Evolutionary conservation across 305 asterid genomes (phyloP).

Genomic region (Rubia occidens): DNA sequence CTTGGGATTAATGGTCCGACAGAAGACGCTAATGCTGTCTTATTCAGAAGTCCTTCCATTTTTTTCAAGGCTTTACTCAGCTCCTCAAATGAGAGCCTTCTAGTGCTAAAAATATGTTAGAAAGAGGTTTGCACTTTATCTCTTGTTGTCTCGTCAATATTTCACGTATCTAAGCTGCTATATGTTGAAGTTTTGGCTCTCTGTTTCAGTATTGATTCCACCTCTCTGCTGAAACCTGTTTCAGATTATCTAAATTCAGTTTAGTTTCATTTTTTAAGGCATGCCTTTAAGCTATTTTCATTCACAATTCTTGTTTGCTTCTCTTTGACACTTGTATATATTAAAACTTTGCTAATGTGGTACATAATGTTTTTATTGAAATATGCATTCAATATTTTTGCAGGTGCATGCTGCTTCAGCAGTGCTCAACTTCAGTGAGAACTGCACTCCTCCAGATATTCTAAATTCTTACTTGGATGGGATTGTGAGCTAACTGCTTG

Average conservation of each 20-base stretch:
- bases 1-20: slow-evolving; percentile 49
- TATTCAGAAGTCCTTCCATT: slow-evolving; percentile 57
- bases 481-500: slow-evolving; percentile 76
- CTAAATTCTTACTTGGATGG: slow-evolving; percentile 88
- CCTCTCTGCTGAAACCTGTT: neutral
- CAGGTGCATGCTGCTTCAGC: slow-evolving; percentile 99
- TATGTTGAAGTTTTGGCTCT: neutral
- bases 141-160: slow-evolving; percentile 13
- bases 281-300: neutral
- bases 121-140: slow-evolving; percentile 38
- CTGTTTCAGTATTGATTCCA: neutral
- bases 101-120: slow-evolving; percentile 49
- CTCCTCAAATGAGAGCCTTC: slow-evolving; percentile 47
- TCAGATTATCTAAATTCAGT: neutral
- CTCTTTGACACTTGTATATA: neutral
- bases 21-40: slow-evolving; percentile 64
- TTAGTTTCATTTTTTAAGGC: neutral
- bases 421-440: slow-evolving; percentile 89
- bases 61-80: slow-evolving; percentile 58
- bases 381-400: slow-evolving; percentile 14
- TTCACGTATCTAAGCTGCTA: neutral
- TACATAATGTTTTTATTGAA: neutral
- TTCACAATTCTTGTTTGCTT: neutral
- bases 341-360: neutral
- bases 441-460: slow-evolving; percentile 84